A percentile compares a stretch with the other conserved stretches of the same genome.
Evolutionary conservation across 345 rosid genomes (phyloP).

Genomic region (Brassica nigra): DNA sequence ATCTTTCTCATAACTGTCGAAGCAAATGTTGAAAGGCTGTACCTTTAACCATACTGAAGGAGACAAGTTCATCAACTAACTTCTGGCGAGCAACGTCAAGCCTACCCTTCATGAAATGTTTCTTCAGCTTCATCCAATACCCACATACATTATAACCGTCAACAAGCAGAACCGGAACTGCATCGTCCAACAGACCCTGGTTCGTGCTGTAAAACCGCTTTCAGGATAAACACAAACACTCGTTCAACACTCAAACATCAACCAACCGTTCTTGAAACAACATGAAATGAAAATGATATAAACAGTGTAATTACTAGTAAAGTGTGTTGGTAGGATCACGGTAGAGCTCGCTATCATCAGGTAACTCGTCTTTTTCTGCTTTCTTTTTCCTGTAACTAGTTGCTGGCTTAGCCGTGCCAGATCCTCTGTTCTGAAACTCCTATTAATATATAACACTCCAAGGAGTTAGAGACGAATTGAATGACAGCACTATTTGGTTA

Average conservation of each 20-base stretch:
- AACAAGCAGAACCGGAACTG: conserved; percentile 90
- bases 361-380: conserved; percentile 67
- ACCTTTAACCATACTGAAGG: conserved; percentile 80
- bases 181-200: conserved; percentile 58
- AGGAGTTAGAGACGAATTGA: background rate
- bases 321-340: conserved; percentile 73
- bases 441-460: conserved; percentile 24
- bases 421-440: conserved; percentile 68
- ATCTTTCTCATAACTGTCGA: background rate
- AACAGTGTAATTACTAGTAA: conserved; percentile 64
- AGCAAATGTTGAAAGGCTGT: conserved; percentile 10
- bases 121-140: conserved; percentile 86
- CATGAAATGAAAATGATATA: background rate
- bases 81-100: conserved; percentile 85
- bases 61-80: conserved; percentile 74
- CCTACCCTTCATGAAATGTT: conserved; percentile 81
- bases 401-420: conserved; percentile 69
- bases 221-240: conserved; percentile 37
- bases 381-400: conserved; percentile 88
- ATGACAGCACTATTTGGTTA: background rate
- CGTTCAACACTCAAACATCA: conserved; percentile 19
- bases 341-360: conserved; percentile 63
- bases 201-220: conserved; percentile 67
- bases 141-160: conserved; percentile 99
- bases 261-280: background rate